Evolutionary conservation across 306 rosid species (phyloP), one percentile per base, ranked within the genome.

Genomic region (Chamaecrista fasciculata): DNA sequence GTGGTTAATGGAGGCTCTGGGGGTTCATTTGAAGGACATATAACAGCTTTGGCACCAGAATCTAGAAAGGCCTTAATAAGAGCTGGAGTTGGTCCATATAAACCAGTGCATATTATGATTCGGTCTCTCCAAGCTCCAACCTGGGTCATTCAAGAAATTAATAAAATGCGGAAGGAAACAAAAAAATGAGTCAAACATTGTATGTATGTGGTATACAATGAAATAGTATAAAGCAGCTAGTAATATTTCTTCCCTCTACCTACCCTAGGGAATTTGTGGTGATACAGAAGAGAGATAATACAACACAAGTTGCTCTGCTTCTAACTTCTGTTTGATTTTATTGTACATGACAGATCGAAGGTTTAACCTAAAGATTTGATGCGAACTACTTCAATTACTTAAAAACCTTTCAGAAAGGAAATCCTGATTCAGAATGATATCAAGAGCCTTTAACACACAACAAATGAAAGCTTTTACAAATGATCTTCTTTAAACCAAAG

Each of bases 121-220:
- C 96, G 82, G 80, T 95, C 97, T 86, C 95, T 87, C 99, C 97
- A 95, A 71, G 96, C 97, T 87, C 99, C 99, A 80, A 87, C 95
- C 99, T 95, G 59, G 55, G 49, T 74, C 53, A 79, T 68, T 52
- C 62, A 81, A 78, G 26, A 79, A 28, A 60, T 50, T 47, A 70
- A 12, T 46, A n/a, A 49, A 76, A n/a, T n/a, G n/a, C n/a, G 73
- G 57, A 19, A 46, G 57, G 6, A 78, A n/a, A n/a, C n/a, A 53
- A 31, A 53, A 24, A 66, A 40, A 53, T 39, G 67, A 56, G 51
- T 53, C 58, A 72, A 65, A 60, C 40, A 26, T 21, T 76, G 18
- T 53, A 47, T 14, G 9, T 29, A 62, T 11, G 71, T 37, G 69
- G 71, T 52, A 14, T 6, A 42, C 26, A 65, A 69, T 49, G 24